Conservation (phyloP, 2,329 filamentous ascomycete genomes). For the Arachnomyces sp. region DNA sequence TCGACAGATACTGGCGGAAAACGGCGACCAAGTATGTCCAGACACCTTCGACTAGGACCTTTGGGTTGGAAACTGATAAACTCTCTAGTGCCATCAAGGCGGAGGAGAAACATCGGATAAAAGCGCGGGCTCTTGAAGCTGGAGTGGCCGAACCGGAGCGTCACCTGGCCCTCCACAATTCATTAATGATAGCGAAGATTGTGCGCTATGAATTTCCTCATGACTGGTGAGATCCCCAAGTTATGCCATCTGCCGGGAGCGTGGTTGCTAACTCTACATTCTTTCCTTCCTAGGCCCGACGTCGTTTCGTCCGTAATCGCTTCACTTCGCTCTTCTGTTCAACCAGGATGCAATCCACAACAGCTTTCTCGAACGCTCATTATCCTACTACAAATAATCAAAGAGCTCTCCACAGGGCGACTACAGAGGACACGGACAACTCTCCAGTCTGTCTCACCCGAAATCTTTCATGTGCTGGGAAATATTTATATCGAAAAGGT, state of each 20-base stretch:
- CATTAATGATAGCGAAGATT: conserved; percentile 79
- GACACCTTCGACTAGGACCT: not conserved
- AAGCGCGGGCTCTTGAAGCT: conserved; percentile 65
- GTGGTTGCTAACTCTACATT: conserved; percentile 3
- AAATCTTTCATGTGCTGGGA: conserved; percentile 72
- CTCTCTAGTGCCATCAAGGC: conserved; percentile 51
- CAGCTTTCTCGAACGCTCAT: conserved; percentile 66
- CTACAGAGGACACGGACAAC: conserved; percentile 67
- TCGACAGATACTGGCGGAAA: conserved; percentile 89
- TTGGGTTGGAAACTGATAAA: not conserved
- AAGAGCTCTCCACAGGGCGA: conserved; percentile 77
- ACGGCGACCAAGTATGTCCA: conserved; percentile 57
- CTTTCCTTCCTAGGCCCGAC: conserved; percentile 33
- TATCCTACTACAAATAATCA: conserved; percentile 76
- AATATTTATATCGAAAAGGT: conserved; percentile 72
- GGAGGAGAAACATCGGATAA: conserved; percentile 69
- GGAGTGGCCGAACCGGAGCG: conserved; percentile 69
- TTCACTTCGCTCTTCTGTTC: conserved; percentile 52
- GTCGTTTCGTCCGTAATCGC: conserved; percentile 50
- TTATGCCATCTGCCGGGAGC: not conserved
- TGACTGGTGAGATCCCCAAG: conserved; percentile 56
- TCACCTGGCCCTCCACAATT: conserved; percentile 76
- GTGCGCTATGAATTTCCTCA: conserved; percentile 80
- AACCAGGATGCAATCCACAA: conserved; percentile 50
- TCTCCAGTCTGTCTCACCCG: conserved; percentile 70